Conservation (phyloP, 306 rosid genomes). For the Casuarina cunninghamiana region DNA sequence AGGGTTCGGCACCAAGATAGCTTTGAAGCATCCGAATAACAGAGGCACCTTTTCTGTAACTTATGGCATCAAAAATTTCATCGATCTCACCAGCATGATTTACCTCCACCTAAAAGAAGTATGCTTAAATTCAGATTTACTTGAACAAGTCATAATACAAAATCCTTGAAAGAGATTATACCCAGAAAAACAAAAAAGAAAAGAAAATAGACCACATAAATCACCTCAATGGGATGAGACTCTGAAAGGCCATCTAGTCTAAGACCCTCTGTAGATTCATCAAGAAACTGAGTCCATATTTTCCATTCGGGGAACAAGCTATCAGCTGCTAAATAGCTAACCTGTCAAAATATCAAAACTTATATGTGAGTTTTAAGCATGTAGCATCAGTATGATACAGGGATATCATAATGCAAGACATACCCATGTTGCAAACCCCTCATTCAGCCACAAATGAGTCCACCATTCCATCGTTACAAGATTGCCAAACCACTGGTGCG, state of each 20-base stretch:
- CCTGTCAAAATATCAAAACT: conserved; percentile 42
- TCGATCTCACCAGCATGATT: conserved; percentile 88
- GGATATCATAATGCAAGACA: conserved; percentile 25
- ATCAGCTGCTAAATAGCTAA: conserved; percentile 90
- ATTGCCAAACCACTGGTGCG: conserved; percentile 99
- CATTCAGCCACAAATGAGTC: conserved; percentile 98
- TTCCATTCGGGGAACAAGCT: conserved; percentile 91
- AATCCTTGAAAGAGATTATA: conserved; percentile 9
- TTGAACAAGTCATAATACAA: conserved; percentile 9
- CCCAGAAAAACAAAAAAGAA: neutral
- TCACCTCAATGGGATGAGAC: conserved; percentile 71
- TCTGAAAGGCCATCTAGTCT: conserved; percentile 87
- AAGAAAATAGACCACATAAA: neutral
- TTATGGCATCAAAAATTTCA: conserved; percentile 95
- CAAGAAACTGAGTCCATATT: conserved; percentile 93
- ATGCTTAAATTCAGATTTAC: conserved; percentile 7
- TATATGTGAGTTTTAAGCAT: conserved; percentile 8
- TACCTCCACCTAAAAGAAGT: conserved; percentile 72
- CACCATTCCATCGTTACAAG: conserved; percentile 99
- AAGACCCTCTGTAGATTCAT: conserved; percentile 73
- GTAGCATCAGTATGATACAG: conserved; percentile 9
- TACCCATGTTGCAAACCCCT: conserved; percentile 99
- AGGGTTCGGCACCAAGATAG: conserved; percentile 86
- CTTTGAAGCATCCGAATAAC: conserved; percentile 95
- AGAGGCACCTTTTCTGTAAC: conserved; percentile 92